phyloP scores from a whole-genome alignment of 2,329 filamentous ascomycete genomes.

The Monilinia aucupariae region DNA sequence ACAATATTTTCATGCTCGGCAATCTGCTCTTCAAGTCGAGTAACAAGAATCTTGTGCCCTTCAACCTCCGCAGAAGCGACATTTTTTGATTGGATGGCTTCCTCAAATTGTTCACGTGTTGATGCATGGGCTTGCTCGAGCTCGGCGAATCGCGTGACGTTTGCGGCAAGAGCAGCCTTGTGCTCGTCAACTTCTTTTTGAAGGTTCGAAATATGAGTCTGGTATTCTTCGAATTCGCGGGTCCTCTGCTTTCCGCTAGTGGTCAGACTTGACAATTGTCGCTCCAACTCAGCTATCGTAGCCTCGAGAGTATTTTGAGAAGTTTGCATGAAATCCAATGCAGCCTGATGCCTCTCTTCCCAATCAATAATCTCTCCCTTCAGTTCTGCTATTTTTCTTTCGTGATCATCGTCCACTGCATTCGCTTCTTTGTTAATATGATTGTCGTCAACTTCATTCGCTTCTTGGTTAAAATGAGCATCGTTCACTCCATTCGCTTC shows the following conservation, averaged over 20 bases:
- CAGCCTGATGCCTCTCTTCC: slow-evolving; percentile 69
- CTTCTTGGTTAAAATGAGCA: slow-evolving; percentile 23
- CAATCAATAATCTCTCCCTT: slow-evolving; percentile 67
- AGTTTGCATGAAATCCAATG: slow-evolving; percentile 63
- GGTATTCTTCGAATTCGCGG: slow-evolving; percentile 47
- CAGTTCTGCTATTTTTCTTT: slow-evolving; percentile 50
- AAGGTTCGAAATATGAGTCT: slow-evolving; percentile 52
- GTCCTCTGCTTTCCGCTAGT: slow-evolving; percentile 41
- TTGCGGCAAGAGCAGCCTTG: slow-evolving; percentile 64
- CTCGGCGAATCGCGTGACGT: slow-evolving; percentile 63
- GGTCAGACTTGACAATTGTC: slow-evolving; percentile 39
- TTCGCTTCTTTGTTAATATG: slow-evolving; percentile 15
- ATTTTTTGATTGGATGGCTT: slow-evolving; percentile 56
- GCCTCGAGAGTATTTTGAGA: slow-evolving; percentile 68
- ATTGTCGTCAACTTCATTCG: slow-evolving; percentile 2
- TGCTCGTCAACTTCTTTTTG: slow-evolving; percentile 76
- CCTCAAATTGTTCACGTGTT: slow-evolving; percentile 62
- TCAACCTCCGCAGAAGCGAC: slow-evolving; percentile 40
- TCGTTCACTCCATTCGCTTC: slow-evolving; percentile 24
- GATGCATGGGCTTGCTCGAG: slow-evolving; percentile 67
- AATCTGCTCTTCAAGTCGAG: slow-evolving; percentile 54
- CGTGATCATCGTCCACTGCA: slow-evolving; percentile 30
- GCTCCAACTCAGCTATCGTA: slow-evolving; percentile 69
- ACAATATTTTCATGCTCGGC: slow-evolving; percentile 54
- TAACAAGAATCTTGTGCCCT: slow-evolving; percentile 41